Evolutionary conservation across 129 eudicot genomes (phyloP).

Genomic region (Lonicera japonica): DNA sequence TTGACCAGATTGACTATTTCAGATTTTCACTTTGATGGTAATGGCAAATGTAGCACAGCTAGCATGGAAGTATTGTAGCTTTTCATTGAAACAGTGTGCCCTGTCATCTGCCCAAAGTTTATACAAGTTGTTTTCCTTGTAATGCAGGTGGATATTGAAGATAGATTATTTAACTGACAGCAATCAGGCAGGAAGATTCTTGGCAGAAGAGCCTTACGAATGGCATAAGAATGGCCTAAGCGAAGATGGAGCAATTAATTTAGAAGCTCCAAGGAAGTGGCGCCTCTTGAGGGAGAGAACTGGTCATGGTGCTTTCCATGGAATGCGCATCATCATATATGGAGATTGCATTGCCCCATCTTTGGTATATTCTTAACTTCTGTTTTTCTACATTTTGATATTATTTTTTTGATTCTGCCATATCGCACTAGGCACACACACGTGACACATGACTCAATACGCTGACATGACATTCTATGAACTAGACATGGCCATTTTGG

Average conservation of each 20-base stretch:
- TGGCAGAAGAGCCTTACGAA: slow-evolving; percentile 85
- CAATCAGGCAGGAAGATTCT: slow-evolving; percentile 63
- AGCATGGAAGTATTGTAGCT: too few species aligned
- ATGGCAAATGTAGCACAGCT: too few species aligned
- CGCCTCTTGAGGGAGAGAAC: slow-evolving; percentile 79
- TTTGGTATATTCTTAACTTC: slow-evolving; percentile 39
- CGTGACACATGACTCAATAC: too few species aligned
- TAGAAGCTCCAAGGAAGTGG: slow-evolving; percentile 97
- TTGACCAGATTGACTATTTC: background rate
- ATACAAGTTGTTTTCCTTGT: background rate
- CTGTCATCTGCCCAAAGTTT: background rate
- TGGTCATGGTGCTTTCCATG: slow-evolving; percentile 87
- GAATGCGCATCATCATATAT: slow-evolving; percentile 73
- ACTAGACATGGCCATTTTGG: too few species aligned
- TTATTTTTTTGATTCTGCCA: too few species aligned
- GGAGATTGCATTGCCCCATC: slow-evolving; percentile 98
- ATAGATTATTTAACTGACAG: slow-evolving; percentile 79
- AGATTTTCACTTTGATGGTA: background rate
- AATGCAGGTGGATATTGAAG: slow-evolving; percentile 91
- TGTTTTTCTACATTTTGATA: background rate
- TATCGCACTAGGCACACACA: too few species aligned
- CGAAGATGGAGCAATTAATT: slow-evolving; percentile 75
- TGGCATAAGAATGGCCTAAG: slow-evolving; percentile 77
- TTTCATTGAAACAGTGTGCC: too few species aligned
- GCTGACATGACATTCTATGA: too few species aligned